phyloP scores from a whole-genome alignment of 306 rosid species.

The Acacia acuminata region DNA sequence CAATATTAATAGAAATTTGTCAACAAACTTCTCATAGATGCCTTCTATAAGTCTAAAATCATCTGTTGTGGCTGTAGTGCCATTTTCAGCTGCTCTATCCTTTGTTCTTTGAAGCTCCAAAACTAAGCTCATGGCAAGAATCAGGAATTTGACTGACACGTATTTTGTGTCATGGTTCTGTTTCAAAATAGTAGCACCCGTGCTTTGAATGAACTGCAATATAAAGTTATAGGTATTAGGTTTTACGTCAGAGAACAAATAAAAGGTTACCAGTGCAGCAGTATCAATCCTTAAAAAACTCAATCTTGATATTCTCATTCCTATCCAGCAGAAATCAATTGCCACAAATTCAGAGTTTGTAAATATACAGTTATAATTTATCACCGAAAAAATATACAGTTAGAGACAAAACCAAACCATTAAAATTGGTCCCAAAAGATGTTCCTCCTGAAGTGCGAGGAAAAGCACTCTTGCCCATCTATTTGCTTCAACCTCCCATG shows the following conservation, averaged over 20 bases:
- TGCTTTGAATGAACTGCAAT: constrained; percentile 67
- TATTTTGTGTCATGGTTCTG: constrained; percentile 47
- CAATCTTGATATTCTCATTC: constrained; percentile 6
- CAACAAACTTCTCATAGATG: constrained; percentile 52
- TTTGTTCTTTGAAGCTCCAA: constrained; percentile 70
- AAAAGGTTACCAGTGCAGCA: constrained; percentile 8
- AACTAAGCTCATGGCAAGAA: constrained; percentile 68
- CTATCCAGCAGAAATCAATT: constrained; percentile 6
- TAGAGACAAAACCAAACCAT: constrained; percentile 51
- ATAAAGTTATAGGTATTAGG: constrained; percentile 24
- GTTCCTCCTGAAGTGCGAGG: constrained; percentile 62
- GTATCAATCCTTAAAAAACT: constrained; percentile 17
- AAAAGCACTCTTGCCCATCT: constrained; percentile 93
- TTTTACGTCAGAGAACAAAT: constrained; percentile 16
- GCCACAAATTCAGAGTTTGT: background rate
- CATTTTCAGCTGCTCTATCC: constrained; percentile 51
- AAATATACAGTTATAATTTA: constrained; percentile 1
- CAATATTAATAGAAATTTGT: constrained; percentile 54
- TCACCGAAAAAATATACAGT: background rate
- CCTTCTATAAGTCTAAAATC: constrained; percentile 40
- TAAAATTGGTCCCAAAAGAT: constrained; percentile 56
- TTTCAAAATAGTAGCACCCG: constrained; percentile 48
- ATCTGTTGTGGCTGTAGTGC: constrained; percentile 43
- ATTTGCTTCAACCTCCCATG: constrained; percentile 87
- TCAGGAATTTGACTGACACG: constrained; percentile 71